Conservation (phyloP, 345 rosid species). For the Populus pruinosa region DNA sequence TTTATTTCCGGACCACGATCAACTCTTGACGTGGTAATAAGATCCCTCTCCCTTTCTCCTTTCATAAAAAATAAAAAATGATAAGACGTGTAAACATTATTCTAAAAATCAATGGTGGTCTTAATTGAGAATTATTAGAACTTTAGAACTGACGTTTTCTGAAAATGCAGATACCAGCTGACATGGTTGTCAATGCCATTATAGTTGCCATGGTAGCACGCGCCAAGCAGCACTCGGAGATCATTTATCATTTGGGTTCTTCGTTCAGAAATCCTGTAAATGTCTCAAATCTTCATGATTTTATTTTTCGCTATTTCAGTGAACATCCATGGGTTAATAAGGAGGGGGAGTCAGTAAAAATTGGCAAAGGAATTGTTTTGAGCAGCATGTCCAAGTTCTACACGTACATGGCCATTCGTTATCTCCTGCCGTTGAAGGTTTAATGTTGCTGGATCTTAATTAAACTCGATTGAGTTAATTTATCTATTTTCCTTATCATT, state of each 20-base stretch:
- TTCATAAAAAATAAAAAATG: neutral
- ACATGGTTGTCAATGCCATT: conserved; percentile 23
- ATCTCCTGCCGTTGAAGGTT: conserved; percentile 15
- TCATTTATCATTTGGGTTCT: conserved; percentile 18
- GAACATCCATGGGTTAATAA: conserved; percentile 15
- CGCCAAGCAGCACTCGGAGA: neutral
- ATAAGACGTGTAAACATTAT: neutral
- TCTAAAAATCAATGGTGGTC: neutral
- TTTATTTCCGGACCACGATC: neutral
- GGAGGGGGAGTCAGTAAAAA: neutral
- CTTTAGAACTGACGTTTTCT: neutral
- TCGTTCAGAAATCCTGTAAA: conserved; percentile 10
- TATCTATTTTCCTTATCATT: neutral
- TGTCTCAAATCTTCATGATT: neutral
- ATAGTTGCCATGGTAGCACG: conserved; percentile 14
- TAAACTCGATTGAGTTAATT: too few relatives aligned
- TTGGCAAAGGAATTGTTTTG: neutral
- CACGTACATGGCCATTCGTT: conserved; percentile 11
- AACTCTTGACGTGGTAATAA: conserved; percentile 15
- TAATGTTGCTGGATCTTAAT: too few relatives aligned
- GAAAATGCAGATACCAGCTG: conserved; percentile 19
- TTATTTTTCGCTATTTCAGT: conserved; percentile 11
- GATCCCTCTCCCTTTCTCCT: neutral
- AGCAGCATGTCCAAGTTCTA: conserved; percentile 10
- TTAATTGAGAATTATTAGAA: too few relatives aligned